phyloP scores from a whole-genome alignment of 805 yeast genomes.

The Candida jianshihensis region DNA sequence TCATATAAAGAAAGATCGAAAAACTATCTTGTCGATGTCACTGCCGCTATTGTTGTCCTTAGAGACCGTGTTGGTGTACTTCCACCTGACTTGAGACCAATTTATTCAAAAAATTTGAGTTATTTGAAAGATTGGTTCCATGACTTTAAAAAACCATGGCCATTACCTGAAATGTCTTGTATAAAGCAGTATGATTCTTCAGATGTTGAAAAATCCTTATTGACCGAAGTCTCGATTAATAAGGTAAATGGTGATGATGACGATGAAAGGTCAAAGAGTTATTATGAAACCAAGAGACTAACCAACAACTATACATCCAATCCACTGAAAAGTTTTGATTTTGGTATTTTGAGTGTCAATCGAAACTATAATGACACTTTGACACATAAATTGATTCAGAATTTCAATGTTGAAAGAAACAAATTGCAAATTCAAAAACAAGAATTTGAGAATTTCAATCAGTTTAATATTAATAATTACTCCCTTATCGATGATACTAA shows the following conservation, averaged over 20 bases:
- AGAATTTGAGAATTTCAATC: constrained; percentile 39
- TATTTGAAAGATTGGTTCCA: constrained; percentile 59
- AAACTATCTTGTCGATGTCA: constrained; percentile 54
- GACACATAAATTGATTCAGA: constrained; percentile 58
- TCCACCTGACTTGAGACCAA: constrained; percentile 73
- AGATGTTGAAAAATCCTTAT: constrained; percentile 74
- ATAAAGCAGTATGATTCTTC: constrained; percentile 56
- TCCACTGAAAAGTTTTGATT: constrained; percentile 51
- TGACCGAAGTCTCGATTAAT: constrained; percentile 81
- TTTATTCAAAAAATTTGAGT: constrained; percentile 58
- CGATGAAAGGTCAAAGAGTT: too few species aligned
- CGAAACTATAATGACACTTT: constrained; percentile 35
- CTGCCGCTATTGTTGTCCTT: constrained; percentile 77
- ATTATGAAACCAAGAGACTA: constrained; percentile 55
- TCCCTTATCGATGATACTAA: constrained; percentile 37
- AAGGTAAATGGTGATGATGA: too few species aligned
- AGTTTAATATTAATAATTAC: constrained; percentile 38
- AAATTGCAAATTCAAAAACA: constrained; percentile 35
- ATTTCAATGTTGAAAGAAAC: constrained; percentile 41
- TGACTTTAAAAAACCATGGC: constrained; percentile 50
- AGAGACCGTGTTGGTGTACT: constrained; percentile 77
- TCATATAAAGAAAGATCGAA: constrained; percentile 23
- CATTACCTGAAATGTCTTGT: constrained; percentile 64
- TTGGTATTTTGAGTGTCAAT: constrained; percentile 42
- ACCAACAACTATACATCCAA: constrained; percentile 63